Evolutionary conservation across 495 filamentous ascomycete species (phyloP).

Genomic region (Cercophora sp.): DNA sequence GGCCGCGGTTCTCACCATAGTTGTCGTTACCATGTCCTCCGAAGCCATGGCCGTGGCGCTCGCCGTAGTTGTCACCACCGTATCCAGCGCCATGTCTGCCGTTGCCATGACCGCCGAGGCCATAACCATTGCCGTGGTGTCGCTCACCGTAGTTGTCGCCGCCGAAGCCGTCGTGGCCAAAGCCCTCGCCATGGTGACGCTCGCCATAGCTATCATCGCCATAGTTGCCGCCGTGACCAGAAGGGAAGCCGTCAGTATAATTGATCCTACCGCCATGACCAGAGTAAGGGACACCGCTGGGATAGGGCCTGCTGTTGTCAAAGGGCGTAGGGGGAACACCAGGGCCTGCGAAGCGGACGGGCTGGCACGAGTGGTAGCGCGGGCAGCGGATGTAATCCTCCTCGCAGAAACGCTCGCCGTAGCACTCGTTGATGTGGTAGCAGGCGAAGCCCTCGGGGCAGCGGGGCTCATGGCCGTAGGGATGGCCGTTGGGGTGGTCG

Average conservation of each 20-base stretch:
- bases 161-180: neutral
- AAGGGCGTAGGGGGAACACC: too few species aligned
- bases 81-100: neutral
- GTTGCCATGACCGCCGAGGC: neutral
- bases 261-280: too few species aligned
- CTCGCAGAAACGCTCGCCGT: neutral
- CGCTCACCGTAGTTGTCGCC: neutral
- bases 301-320: too few species aligned
- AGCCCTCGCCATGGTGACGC: neutral
- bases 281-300: too few species aligned
- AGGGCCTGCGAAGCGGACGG: too few species aligned
- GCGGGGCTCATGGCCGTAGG: neutral
- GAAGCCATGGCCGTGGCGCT: too few species aligned
- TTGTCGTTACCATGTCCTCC: neutral
- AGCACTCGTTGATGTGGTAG: neutral
- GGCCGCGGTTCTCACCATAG: constrained; percentile 1
- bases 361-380: neutral
- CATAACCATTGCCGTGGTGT: neutral
- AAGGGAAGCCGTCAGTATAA: neutral
- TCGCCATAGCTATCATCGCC: neutral
- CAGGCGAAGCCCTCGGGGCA: neutral
- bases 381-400: neutral
- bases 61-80: neutral
- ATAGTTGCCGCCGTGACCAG: neutral
- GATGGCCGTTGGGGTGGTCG: neutral